phyloP scores from a whole-genome alignment of 805 yeast genomes.

The Jamesozyma lodderae region DNA sequence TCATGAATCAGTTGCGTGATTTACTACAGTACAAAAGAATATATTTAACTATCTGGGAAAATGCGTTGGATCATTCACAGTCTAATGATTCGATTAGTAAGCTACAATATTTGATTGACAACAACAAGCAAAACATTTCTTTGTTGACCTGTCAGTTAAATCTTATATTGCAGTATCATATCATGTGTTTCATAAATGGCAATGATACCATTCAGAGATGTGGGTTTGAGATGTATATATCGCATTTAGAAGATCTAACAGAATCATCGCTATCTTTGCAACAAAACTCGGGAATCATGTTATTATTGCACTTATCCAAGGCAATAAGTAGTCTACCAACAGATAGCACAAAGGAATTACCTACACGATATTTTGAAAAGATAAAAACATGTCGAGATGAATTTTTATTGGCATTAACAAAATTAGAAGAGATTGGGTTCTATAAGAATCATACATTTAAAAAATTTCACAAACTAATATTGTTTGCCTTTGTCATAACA shows the following conservation, averaged over 20 bases:
- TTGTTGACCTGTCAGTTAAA: no score
- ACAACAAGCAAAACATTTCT: no score
- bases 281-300: constrained; percentile 18
- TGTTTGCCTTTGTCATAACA: constrained; percentile 20
- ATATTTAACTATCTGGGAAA: neutral
- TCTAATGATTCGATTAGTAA: no score
- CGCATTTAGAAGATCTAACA: constrained; percentile 5
- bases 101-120: no score
- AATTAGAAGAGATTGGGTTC: constrained; percentile 15
- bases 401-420: constrained; percentile 15
- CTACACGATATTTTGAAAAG: constrained; percentile 7
- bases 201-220: no score
- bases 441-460: constrained; percentile 4
- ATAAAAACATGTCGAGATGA: constrained; percentile 9
- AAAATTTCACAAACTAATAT: constrained; percentile 16
- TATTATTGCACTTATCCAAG: constrained; percentile 14
- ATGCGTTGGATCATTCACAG: no score
- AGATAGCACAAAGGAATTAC: neutral
- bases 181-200: no score
- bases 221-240: constrained; percentile 4
- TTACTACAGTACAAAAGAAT: neutral
- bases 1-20: neutral
- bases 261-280: constrained; percentile 14
- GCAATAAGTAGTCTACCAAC: constrained; percentile 7
- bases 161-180: no score